A percentile compares a stretch with the other conserved stretches of the same genome.
Evolutionary conservation across 78 protist species (phyloP).

Genomic region (Polysphondylium violaceum): DNA sequence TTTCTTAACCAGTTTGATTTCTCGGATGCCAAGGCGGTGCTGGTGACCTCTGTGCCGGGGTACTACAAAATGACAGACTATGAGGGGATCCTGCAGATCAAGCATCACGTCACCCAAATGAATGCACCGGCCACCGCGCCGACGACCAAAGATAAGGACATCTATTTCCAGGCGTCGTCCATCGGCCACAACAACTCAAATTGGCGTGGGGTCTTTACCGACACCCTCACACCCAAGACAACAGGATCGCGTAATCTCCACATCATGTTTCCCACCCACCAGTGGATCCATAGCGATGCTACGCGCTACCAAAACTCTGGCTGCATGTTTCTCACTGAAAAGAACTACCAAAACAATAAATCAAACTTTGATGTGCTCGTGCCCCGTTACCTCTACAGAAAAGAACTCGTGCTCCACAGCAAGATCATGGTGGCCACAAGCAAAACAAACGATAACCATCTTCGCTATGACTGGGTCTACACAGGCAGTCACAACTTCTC

Average conservation of each 20-base stretch:
- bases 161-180: conserved; percentile 25
- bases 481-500: conserved; percentile 71
- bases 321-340: background rate
- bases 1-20: conserved; percentile 49
- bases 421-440: conserved; percentile 49
- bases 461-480: conserved; percentile 56
- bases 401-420: conserved; percentile 17
- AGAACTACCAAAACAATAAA: conserved; percentile 27
- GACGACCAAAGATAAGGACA: background rate
- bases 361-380: background rate
- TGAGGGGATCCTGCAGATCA: no score
- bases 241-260: background rate
- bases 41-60: conserved; percentile 46
- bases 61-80: no score
- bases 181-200: conserved; percentile 2
- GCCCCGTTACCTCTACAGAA: background rate
- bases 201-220: background rate
- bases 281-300: background rate
- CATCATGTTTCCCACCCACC: conserved; percentile 21
- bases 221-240: background rate
- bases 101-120: background rate
- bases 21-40: background rate
- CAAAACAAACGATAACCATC: background rate
- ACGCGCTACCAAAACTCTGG: background rate
- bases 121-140: background rate